Base-by-base conservation (phyloP, 163 green algal species). In the Chloromonas sp. region DNA sequence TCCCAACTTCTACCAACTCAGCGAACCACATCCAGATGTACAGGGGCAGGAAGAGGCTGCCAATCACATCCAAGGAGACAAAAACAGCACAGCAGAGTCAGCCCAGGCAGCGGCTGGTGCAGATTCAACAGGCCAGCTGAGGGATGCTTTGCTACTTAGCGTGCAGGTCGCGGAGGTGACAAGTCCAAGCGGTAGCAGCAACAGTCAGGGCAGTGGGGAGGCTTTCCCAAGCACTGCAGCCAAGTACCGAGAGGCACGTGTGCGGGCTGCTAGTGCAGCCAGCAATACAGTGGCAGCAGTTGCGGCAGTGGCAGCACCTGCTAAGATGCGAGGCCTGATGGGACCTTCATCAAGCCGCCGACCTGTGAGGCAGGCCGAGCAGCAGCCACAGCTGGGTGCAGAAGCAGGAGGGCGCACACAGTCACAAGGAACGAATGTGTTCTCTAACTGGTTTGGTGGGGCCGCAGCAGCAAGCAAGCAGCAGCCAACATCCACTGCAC, bases 321-420 rank as follows among this genome's bases (percentile, higher is more conserved):
- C 77, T 57, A 81, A 81, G 77, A 81, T 81, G 77, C 77, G 77
- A 14, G 77, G 77, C 1, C 77, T 81, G 36, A 81, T 61, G 77
- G 77, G 77, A 15, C 5, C 13, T 79, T 36, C 74, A 2, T 36
- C 77, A 15, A 57, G 36, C 1, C 77, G 14, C 13, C 3, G 14
- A 81, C 1, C 77, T 36, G 36, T 36, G 36, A 36, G 2, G 1
- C 36, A 57, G n/a, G 36, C 14, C 2, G n/a, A 81, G 3, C 77
- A 61, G n/a, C 15, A 15, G 2, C 77, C 3, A 61, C 71, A 57
- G 57, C 71, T 2, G 2, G 14, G 2, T 79, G 14, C 57, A 60
- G 14, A 14, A 5, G 2, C 3, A 79, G 71, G 57, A n/a, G 71
- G 14, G 57, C 14, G 71, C 2, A 15, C 8, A 2, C 58, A 8